Evolutionary conservation across 352 stramenopile species (phyloP), one percentile per base, ranked within the genome.

Genomic region (Pythium brassicae): DNA sequence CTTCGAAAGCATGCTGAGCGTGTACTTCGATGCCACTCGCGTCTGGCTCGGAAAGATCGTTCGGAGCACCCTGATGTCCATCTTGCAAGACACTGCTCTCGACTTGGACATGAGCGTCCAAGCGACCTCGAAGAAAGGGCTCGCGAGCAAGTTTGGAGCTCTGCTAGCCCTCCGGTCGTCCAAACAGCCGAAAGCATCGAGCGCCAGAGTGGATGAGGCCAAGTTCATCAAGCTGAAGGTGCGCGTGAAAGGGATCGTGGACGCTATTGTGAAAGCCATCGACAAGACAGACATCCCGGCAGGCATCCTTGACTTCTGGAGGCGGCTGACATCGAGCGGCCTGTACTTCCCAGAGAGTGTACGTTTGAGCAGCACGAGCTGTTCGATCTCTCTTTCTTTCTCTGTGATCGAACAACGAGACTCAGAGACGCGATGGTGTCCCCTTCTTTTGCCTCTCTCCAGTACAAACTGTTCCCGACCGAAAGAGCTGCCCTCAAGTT

Each of bases 1-100:
- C 26, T 73, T 90, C 40, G 65, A 85, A 12, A 61, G 74, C 20
- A 82, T 91, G 74, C 50, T 91, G 17, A 63, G 57, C 26, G 65
- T 86, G 23, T 91, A 89, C 56, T 80, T 86, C 35, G 78, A 87
- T 34, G 78, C 77, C 3, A 91, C 78, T 26, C 65, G 77, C 14
- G 59, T 72, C 46, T 91, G 78, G 81, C 58, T 91, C 12, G 69
- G 63, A 25, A 86, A 79, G 35, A 43, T 84, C 10, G 68, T 83
- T 2, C 74, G 69, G 23, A 60, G 52, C 0, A 70, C 70, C 0
- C 47, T 91, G 19, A 50, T 82, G 22, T 91, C 81, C 0, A 48
- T 87, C 10, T 46, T 87, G 4, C 68, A 89, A 50, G 78, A 91
- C 29, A 44, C 71, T 14, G 53, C 37, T 4, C 57, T 89, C 6